A percentile compares a stretch with the other conserved stretches of the same genome.
Conservation (phyloP, 306 rosid species). For the Sophora flavescens region DNA sequence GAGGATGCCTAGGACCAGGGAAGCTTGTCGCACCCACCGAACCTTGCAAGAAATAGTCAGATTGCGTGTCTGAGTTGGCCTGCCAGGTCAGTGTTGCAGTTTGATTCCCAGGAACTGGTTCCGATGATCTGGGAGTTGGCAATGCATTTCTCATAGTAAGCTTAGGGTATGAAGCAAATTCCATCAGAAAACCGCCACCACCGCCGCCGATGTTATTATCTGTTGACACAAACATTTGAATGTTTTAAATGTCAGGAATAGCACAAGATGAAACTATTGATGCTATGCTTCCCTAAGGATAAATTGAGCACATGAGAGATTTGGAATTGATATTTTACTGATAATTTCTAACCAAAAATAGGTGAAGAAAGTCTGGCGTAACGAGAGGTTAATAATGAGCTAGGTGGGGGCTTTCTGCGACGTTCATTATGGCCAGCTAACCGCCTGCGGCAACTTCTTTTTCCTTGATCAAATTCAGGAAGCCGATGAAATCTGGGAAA, state of each 20-base stretch:
- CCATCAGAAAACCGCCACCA: constrained; percentile 83
- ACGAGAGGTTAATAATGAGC: constrained; percentile 69
- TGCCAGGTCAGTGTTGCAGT: constrained; percentile 63
- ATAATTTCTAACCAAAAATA: constrained; percentile 63
- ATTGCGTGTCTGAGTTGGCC: constrained; percentile 59
- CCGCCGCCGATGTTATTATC: constrained; percentile 64
- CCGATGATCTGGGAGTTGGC: constrained; percentile 57
- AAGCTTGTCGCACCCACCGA: constrained; percentile 64
- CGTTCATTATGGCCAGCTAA: constrained; percentile 97
- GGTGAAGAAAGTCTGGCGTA: constrained; percentile 66
- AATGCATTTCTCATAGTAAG: constrained; percentile 61
- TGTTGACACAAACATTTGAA: constrained; percentile 45
- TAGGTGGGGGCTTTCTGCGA: constrained; percentile 90
- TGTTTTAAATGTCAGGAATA: constrained; percentile 7
- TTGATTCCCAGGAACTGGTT: constrained; percentile 59
- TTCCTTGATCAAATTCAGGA: constrained; percentile 93
- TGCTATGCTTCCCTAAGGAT: background rate
- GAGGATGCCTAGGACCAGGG: constrained; percentile 62
- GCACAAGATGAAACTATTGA: constrained; percentile 6
- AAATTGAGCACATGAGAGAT: background rate
- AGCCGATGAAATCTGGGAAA: constrained; percentile 88
- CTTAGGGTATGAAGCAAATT: constrained; percentile 71
- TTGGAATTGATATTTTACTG: constrained; percentile 34
- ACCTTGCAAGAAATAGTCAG: constrained; percentile 70
- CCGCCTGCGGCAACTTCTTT: constrained; percentile 95